These are phyloP conservation scores for Candida montana DNA, from an alignment of 805 yeast genomes.

Conservation along the genomic window DNA sequence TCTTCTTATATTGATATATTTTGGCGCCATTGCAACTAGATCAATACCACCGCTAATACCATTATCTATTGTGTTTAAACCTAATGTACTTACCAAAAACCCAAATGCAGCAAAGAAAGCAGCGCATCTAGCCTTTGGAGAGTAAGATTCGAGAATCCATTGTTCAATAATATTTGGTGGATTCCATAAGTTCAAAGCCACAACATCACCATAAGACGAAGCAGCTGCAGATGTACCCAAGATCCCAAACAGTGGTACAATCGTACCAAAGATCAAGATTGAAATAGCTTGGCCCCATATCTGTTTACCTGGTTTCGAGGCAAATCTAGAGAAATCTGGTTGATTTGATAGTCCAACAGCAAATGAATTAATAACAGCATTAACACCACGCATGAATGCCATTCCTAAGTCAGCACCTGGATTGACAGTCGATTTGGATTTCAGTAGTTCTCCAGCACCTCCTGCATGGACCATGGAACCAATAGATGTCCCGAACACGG, in stretches of 20 bases:
- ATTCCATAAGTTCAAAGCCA: slow-evolving; percentile 34
- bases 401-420: slow-evolving; percentile 27
- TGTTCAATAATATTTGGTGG: slow-evolving; percentile 36
- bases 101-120: slow-evolving; percentile 37
- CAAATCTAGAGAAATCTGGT: slow-evolving; percentile 32
- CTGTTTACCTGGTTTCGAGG: slow-evolving; percentile 32
- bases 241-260: slow-evolving; percentile 43
- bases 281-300: slow-evolving; percentile 35
- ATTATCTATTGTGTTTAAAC: slow-evolving; percentile 36
- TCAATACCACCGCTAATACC: slow-evolving; percentile 48
- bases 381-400: slow-evolving; percentile 27
- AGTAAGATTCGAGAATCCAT: slow-evolving; percentile 37
- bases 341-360: slow-evolving; percentile 30
- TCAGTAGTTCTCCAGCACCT: slow-evolving; percentile 30
- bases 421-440: slow-evolving; percentile 22
- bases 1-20: slow-evolving; percentile 54
- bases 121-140: slow-evolving; percentile 39
- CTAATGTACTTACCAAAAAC: slow-evolving; percentile 31
- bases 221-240: slow-evolving; percentile 39
- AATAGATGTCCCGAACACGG: slow-evolving; percentile 33
- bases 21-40: slow-evolving; percentile 42
- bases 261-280: slow-evolving; percentile 32
- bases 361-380: slow-evolving; percentile 25
- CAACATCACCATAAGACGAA: slow-evolving; percentile 32
- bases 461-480: slow-evolving; percentile 26